Percentiles rank a stretch among this genome's conserved stretches.
phyloP scores from a whole-genome alignment of 2,329 filamentous ascomycete genomes.

The Leptographium lundbergii region DNA sequence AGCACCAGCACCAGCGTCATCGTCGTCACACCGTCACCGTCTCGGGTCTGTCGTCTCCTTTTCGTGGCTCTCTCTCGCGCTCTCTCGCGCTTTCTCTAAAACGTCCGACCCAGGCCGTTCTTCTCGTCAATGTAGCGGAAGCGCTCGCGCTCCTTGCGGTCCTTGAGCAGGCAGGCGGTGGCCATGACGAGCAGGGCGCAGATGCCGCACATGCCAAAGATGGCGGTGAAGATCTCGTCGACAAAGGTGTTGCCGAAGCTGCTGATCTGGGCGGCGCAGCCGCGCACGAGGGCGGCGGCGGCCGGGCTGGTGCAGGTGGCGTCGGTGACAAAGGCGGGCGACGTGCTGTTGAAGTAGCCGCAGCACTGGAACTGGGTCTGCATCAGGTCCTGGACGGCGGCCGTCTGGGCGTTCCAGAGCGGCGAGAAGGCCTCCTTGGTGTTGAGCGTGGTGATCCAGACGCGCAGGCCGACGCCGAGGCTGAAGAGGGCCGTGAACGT shows the following conservation, averaged over 20 bases:
- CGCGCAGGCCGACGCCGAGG: slow-evolving; percentile 49
- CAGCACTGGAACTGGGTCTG: slow-evolving; percentile 68
- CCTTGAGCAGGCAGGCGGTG: slow-evolving; percentile 65
- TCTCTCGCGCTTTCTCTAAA: slow-evolving; percentile 19
- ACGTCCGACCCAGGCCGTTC: slow-evolving; percentile 39
- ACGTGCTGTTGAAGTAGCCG: slow-evolving; percentile 61
- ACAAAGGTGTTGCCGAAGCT: slow-evolving; percentile 59
- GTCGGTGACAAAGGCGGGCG: slow-evolving; percentile 60
- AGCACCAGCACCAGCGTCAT: neutral
- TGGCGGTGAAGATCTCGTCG: slow-evolving; percentile 64
- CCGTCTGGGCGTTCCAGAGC: slow-evolving; percentile 47
- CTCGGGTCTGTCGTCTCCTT: neutral
- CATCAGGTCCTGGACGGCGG: slow-evolving; percentile 51
- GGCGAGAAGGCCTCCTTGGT: slow-evolving; percentile 48
- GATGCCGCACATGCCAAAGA: slow-evolving; percentile 67
- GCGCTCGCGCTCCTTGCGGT: slow-evolving; percentile 65
- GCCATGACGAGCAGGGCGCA: slow-evolving; percentile 57
- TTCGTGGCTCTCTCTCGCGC: neutral
- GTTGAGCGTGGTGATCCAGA: slow-evolving; percentile 63
- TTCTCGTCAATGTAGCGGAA: slow-evolving; percentile 78
- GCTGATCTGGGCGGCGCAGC: slow-evolving; percentile 56
- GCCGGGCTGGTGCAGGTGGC: slow-evolving; percentile 55
- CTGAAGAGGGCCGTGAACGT: slow-evolving; percentile 51
- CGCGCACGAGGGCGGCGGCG: slow-evolving; percentile 54
- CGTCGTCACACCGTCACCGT: neutral